phyloP scores from a whole-genome alignment of 768 basidiomycete genomes.

The Tephrocybe rancida region DNA sequence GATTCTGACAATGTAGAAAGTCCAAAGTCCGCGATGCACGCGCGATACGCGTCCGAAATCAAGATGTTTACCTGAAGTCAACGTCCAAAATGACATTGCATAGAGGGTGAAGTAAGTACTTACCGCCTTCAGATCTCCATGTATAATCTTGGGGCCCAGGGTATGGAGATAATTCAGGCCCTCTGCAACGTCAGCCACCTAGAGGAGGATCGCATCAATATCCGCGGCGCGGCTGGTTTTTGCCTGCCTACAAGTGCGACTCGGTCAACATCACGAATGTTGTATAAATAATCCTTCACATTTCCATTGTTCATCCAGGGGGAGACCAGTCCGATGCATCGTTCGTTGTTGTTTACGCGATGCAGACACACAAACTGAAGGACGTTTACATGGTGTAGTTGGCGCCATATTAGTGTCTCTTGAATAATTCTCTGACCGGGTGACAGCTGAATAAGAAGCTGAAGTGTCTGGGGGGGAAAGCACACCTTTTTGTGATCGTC shows the following conservation, averaged over 20 bases:
- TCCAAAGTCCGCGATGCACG: conserved; percentile 22
- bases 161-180: conserved; percentile 14
- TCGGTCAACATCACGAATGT: conserved; percentile 6
- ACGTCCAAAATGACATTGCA: not conserved
- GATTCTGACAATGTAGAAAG: conserved; percentile 18
- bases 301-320: conserved; percentile 20
- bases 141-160: conserved; percentile 15
- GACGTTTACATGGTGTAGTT: conserved; percentile 14
- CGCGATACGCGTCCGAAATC: conserved; percentile 14
- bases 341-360: conserved; percentile 10
- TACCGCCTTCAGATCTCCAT: conserved; percentile 19
- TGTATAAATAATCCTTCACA: conserved; percentile 5
- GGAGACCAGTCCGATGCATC: conserved; percentile 15
- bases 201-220: no score
- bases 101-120: not conserved
- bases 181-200: conserved; percentile 16
- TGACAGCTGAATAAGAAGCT: not conserved
- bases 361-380: conserved; percentile 16
- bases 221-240: no score
- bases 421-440: conserved; percentile 10
- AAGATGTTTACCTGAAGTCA: conserved; percentile 18
- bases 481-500: conserved; percentile 26
- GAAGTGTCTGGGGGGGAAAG: not conserved
- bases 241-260: conserved; percentile 13
- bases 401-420: conserved; percentile 17